Conservation (phyloP, 768 basidiomycete genomes). For the Pleurotus tuber-regium region DNA sequence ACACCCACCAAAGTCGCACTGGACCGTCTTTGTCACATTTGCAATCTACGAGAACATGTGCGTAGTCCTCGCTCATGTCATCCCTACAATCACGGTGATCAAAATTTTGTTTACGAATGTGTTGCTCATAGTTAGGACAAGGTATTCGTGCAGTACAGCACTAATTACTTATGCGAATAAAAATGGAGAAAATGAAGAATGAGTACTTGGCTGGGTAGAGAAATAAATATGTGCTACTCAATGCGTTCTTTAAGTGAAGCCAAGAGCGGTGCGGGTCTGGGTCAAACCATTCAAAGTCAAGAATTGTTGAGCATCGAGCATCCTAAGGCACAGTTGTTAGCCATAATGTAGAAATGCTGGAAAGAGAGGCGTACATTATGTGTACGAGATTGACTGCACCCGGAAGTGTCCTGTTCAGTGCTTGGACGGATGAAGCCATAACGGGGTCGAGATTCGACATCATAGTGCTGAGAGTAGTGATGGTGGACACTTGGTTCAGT, state of each 20-base stretch:
- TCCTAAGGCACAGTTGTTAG: slow-evolving; percentile 18
- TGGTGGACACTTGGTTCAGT: slow-evolving; percentile 18
- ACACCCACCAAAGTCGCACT: no score
- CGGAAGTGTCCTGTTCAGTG: slow-evolving; percentile 31
- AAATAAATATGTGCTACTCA: neutral
- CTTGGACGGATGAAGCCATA: slow-evolving; percentile 20
- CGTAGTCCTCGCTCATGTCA: no score
- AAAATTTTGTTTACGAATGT: no score
- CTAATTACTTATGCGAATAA: no score
- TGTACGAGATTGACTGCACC: slow-evolving; percentile 24
- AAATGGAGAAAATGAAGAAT: no score
- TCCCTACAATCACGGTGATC: no score
- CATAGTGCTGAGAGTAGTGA: slow-evolving; percentile 25
- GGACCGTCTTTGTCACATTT: no score
- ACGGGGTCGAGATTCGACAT: slow-evolving; percentile 27
- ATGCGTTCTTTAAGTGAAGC: slow-evolving; percentile 18
- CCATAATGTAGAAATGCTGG: neutral
- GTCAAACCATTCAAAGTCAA: slow-evolving; percentile 29
- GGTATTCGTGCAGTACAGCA: no score
- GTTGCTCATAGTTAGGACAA: no score
- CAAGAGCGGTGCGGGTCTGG: slow-evolving; percentile 29
- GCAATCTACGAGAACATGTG: no score
- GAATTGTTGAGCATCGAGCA: slow-evolving; percentile 36
- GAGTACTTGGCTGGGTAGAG: no score
- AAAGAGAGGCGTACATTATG: slow-evolving; percentile 22